These are phyloP conservation scores for Domatiomyces catenatus DNA, from an alignment of 2,329 filamentous ascomycete species.

Conservation along the genomic window DNA sequence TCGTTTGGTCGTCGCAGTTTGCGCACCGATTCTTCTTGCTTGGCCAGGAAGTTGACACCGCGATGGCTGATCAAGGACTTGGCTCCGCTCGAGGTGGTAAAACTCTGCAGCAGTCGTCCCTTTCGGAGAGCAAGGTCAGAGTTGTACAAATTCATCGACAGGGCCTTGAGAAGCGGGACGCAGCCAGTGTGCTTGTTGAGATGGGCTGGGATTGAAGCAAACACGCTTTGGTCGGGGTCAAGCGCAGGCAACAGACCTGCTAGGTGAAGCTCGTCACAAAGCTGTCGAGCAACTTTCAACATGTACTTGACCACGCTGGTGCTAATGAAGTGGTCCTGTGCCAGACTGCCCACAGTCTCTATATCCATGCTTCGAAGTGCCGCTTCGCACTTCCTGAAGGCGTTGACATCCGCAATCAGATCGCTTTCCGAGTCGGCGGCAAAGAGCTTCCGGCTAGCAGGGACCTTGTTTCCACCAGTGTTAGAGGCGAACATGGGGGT, in stretches of 20 bases:
- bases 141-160: neutral
- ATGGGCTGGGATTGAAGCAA: neutral
- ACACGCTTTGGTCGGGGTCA: neutral
- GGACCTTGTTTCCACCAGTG: neutral
- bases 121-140: neutral
- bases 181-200: neutral
- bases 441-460: neutral
- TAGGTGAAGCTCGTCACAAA: neutral
- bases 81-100: neutral
- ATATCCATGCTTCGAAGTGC: neutral
- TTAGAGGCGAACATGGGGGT: neutral
- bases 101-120: neutral
- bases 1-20: neutral
- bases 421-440: constrained; percentile 6
- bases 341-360: neutral
- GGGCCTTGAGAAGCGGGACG: neutral
- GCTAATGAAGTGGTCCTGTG: neutral
- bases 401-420: constrained; percentile 7
- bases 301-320: neutral
- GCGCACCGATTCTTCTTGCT: neutral
- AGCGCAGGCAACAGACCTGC: neutral
- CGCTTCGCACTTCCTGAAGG: constrained; percentile 8
- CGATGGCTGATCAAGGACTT: neutral
- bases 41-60: neutral
- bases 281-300: neutral